Evolutionary conservation across 2,329 filamentous ascomycete species (phyloP).

Genomic region (Byssoonygena ceratinophila): DNA sequence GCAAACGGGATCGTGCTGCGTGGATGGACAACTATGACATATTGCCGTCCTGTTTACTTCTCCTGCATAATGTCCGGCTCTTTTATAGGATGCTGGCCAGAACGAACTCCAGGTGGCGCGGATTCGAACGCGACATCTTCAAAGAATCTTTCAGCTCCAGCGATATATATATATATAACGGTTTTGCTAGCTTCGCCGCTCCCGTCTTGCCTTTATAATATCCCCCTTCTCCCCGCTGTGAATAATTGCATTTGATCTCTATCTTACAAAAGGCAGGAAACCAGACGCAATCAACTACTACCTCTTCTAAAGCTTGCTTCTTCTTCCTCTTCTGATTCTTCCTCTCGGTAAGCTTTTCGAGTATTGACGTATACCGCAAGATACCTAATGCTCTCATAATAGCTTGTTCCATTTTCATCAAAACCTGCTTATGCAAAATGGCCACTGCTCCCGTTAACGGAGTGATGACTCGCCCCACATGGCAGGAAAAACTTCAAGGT

Average conservation of each 20-base stretch:
- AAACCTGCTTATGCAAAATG: conserved; percentile 10
- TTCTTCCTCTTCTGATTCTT: background rate
- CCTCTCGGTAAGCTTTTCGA: background rate
- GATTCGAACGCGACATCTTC: conserved; percentile 2
- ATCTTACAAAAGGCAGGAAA: conserved; percentile 1
- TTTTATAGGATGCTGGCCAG: conserved; percentile 7
- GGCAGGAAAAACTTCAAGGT: conserved; percentile 52
- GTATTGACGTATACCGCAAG: background rate
- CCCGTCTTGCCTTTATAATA: conserved; percentile 12
- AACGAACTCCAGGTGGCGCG: conserved; percentile 8
- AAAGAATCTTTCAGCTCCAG: conserved; percentile 2
- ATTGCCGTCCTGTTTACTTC: conserved; percentile 10
- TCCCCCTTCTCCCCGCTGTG: conserved; percentile 1
- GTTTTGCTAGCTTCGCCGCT: background rate
- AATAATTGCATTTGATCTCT: background rate
- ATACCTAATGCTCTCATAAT: background rate
- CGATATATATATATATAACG: conserved; percentile 6
- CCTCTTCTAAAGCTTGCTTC: background rate
- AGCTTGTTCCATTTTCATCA: background rate
- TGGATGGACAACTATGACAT: conserved; percentile 16
- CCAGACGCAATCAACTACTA: background rate
- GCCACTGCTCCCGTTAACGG: conserved; percentile 22
- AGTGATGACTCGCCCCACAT: conserved; percentile 28
- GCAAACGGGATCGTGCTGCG: conserved; percentile 1
- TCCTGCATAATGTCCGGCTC: conserved; percentile 10